Conservation (phyloP, 441 rosid genomes). For the Manihot esculenta region DNA sequence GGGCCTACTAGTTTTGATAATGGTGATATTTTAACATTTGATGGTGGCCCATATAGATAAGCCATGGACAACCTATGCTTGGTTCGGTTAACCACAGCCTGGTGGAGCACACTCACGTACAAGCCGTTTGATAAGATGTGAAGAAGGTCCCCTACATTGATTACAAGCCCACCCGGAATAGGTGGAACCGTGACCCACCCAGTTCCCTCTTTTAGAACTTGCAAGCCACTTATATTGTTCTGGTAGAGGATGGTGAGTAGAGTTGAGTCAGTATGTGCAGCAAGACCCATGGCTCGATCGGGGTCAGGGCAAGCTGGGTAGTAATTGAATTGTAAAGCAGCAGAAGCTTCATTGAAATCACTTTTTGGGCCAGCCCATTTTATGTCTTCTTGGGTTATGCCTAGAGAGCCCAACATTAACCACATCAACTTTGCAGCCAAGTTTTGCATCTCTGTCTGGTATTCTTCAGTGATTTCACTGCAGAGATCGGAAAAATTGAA, state of each 20-base stretch:
- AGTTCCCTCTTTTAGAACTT: constrained; percentile 52
- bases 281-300: constrained; percentile 85
- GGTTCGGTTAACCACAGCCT: constrained; percentile 70
- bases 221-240: constrained; percentile 68
- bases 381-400: constrained; percentile 48
- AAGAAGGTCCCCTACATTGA: constrained; percentile 77
- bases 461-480: constrained; percentile 56
- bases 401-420: constrained; percentile 63
- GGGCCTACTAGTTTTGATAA: constrained; percentile 54
- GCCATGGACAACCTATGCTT: constrained; percentile 61
- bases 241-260: constrained; percentile 77
- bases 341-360: constrained; percentile 40
- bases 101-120: constrained; percentile 72
- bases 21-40: constrained; percentile 56
- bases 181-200: constrained; percentile 88
- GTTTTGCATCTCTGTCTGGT: constrained; percentile 63
- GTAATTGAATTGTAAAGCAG: constrained; percentile 67
- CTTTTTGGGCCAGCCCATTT: constrained; percentile 60
- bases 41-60: constrained; percentile 75
- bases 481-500: too few species aligned
- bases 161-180: constrained; percentile 54
- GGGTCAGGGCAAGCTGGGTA: constrained; percentile 94
- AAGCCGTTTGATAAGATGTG: constrained; percentile 81
- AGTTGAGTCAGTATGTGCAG: constrained; percentile 89
- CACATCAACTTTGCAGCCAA: constrained; percentile 63